Base-by-base conservation (phyloP, 805 yeast species). In the Metschnikowia noctiluminum region DNA sequence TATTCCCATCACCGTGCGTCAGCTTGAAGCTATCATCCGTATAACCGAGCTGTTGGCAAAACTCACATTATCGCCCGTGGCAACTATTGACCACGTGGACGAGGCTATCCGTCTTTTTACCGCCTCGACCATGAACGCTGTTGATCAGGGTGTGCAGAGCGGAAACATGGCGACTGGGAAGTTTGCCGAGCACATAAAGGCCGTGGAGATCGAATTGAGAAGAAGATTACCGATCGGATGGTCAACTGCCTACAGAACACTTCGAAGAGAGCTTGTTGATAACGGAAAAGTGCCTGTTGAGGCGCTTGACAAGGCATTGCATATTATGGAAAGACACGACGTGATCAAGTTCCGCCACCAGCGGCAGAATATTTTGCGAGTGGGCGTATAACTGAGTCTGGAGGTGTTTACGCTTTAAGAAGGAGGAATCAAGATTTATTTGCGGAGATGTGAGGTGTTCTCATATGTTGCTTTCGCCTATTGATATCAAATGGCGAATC, bases 51-150 rank as follows among this genome's bases (percentile, higher is more conserved):
- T 96, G 0, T 71, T 94, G 48, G 99, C 99, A 7, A 94, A 94
- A 66, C 66, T 94, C 50, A 84, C 84, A 48, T 71, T 94, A 48
- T 77, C 85, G 12, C 92, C 97, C 1, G 77, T 89, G 14, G 98
- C 97, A 3, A 79, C 82, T 8, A 94, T 83, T 59, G 85, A 81
- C 54, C 98, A 94, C 63, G 99, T 94, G 28, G 92, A 89, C 59
- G 99, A 94, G 64, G 97, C 98, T 0, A 88, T 94, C 53, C 74
- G 99, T 60, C 73, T 94, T 53, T 94, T 94, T 69, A 88, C 88
- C 52, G 97, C 99, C 0, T 94, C 99, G 1, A 94, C 99, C 0
- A 90, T 94, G 95, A 91, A 91, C 63, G 99, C 99, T 0, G 92
- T 89, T 10, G 80, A 78, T 41, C 85, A 82, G 62, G 85, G 84